Evolutionary conservation across 176 grass and related monocot genomes (phyloP), one percentile per base, ranked within the genome.

Genomic region (Cenchrus americanus): DNA sequence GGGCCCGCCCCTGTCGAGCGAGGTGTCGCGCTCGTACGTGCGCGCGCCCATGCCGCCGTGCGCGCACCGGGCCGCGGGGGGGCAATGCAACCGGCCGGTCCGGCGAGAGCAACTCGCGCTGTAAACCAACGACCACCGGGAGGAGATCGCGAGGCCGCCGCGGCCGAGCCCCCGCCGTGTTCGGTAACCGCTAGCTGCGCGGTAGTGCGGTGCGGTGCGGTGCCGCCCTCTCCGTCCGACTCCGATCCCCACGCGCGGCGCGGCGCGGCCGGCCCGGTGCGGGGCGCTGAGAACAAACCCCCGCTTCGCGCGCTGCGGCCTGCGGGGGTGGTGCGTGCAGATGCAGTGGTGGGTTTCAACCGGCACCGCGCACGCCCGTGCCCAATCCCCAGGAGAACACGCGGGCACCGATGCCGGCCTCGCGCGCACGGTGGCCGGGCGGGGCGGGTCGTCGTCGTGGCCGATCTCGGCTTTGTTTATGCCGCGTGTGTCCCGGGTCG

Each of bases 341-440:
- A n/a, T n/a, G 54, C 10, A 9, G 73, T 42, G 53, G 53, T 42
- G 18, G 19, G 22, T 41, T 78, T 66, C 3, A 17, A 43, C 84
- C 47, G 12, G 81, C 79, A 67, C 76, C 46, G 26, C 61, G 11
- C 76, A 19, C 88, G 37, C 69, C 46, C 40, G 75, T 10, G 19
- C 12, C 49, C 27, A 19, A 66, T 71, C 84, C 84, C 84, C 46
- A 76, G 2, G 23, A 75, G 12, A 44, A 71, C 80, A 84, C 75
- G 40, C 69, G 72, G 30, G 75, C 81, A 84, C 73, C 81, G 54
- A 88, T 74, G 81, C 87, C 85, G 6, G 6, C 57, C 57, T 59
- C 57, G 57, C 7, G 57, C 7, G 12, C 75, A 70, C 64, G 17
- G 54, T 8, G 75, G 24, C 7, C 77, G 72, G 14, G 34, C 34